These are phyloP conservation scores for Saposhnikovia divaricata DNA, from an alignment of 129 eudicot species.

Conservation along the genomic window DNA sequence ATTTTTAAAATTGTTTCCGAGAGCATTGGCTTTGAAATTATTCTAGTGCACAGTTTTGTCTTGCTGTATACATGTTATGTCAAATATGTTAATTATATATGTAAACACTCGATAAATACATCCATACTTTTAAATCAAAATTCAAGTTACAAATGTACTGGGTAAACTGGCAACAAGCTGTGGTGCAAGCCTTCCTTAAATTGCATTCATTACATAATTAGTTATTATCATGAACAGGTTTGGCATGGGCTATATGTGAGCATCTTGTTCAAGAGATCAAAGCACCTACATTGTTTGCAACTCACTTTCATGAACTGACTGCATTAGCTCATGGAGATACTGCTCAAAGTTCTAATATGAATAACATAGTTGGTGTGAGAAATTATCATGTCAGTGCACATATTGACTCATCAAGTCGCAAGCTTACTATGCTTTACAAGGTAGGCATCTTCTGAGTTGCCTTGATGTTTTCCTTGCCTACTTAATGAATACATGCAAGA, in stretches of 20 bases:
- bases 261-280: slow-evolving; percentile 82
- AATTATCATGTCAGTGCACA: slow-evolving; percentile 98
- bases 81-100: not conserved
- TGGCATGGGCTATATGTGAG: slow-evolving; percentile 99
- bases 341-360: slow-evolving; percentile 27
- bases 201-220: not conserved
- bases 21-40: not conserved
- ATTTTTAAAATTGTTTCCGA: not conserved
- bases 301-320: slow-evolving; percentile 98
- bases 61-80: not conserved
- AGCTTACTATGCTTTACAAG: slow-evolving; percentile 99
- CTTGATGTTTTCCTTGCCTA: not conserved
- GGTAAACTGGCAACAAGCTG: not conserved
- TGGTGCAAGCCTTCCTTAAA: not conserved
- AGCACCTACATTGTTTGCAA: slow-evolving; percentile 95
- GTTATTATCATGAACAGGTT: slow-evolving; percentile 44
- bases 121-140: not conserved
- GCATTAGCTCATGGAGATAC: slow-evolving; percentile 64
- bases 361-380: slow-evolving; percentile 45
- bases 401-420: slow-evolving; percentile 75
- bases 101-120: too few relatives aligned
- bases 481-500: not conserved
- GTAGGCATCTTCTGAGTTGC: slow-evolving; percentile 19
- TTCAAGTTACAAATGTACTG: not conserved
- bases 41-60: not conserved